Evolutionary conservation across 2,329 filamentous ascomycete genomes (phyloP), one percentile per base, ranked within the genome.

Genomic region (Xylaria hypoxylon): DNA sequence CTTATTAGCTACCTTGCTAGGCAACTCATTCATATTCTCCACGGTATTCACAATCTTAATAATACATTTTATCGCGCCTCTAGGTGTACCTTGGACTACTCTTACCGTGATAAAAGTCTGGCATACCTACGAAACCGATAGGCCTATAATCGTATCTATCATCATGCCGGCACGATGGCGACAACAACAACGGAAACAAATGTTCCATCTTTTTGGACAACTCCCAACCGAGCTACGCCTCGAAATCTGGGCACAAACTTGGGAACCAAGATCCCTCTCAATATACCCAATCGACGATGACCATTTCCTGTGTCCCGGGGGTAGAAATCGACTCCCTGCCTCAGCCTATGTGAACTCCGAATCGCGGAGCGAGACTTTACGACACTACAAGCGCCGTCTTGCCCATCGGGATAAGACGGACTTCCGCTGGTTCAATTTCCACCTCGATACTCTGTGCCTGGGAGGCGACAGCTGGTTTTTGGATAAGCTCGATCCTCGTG

Each of bases 331-430:
- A 17, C 52, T 62, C 31, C 58, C 52, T 3, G 17, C 40, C 45
- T 65, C 58, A 26, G 58, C 19, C 5, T 65, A 65, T 45, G 52
- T 58, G 40, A 65, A 62, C 38, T 26, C 6, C n/a, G 58, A 65
- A 55, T 55, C 59, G 6, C 45, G 59, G 13, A 44, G 33, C 15
- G 53, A 62, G 53, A 66, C 64, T 6, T 42, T 62, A 11, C 59
- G 53, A 19, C 2, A 66, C 47, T 59, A 66, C 19, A 62, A 59
- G 53, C 45, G 31, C 13, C 50, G 48, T 10, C 62, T 62, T 47
- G 45, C 40, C 13, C 24, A 38, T 10, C 35, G 2, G 38, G 31
- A 42, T 13, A 45, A 52, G 17, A 4, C 35, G 11, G 48, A 28
- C 11, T 58, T 53, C 19, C 58, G n/a, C 47, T 62, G 53, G 47